Percentiles rank a stretch among this genome's conserved stretches.
phyloP scores from a whole-genome alignment of 2,329 filamentous ascomycete genomes.

The Sporothrix protearum region DNA sequence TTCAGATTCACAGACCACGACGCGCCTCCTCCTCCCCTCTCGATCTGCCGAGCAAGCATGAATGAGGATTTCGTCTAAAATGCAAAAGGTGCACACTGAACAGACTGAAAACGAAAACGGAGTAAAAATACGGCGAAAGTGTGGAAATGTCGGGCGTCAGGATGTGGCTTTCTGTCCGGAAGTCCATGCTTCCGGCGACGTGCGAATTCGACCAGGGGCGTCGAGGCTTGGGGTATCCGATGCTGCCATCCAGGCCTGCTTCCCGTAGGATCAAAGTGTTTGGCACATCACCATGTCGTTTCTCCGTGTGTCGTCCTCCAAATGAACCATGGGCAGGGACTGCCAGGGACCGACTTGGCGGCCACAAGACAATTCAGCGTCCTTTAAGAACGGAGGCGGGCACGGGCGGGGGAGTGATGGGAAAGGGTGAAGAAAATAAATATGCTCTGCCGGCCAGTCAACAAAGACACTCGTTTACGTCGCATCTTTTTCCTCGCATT shows the following conservation, averaged over 20 bases:
- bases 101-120: background rate
- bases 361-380: background rate
- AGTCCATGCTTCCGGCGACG: background rate
- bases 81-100: background rate
- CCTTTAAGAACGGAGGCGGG: background rate
- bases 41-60: slow-evolving; percentile 16
- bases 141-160: background rate
- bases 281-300: background rate
- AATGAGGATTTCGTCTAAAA: slow-evolving; percentile 23
- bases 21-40: background rate
- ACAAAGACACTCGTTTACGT: slow-evolving; percentile 3
- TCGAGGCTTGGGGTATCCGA: background rate
- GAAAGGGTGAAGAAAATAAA: background rate
- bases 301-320: background rate
- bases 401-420: background rate
- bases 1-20: slow-evolving; percentile 19
- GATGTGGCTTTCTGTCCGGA: background rate
- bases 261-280: background rate
- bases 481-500: background rate
- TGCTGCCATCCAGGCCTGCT: background rate
- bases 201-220: background rate
- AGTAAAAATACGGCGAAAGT: background rate
- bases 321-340: background rate
- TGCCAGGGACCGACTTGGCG: background rate
- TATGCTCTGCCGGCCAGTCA: background rate